Conservation (phyloP, 148 eudicot species). For the Polygonum aviculare region DNA sequence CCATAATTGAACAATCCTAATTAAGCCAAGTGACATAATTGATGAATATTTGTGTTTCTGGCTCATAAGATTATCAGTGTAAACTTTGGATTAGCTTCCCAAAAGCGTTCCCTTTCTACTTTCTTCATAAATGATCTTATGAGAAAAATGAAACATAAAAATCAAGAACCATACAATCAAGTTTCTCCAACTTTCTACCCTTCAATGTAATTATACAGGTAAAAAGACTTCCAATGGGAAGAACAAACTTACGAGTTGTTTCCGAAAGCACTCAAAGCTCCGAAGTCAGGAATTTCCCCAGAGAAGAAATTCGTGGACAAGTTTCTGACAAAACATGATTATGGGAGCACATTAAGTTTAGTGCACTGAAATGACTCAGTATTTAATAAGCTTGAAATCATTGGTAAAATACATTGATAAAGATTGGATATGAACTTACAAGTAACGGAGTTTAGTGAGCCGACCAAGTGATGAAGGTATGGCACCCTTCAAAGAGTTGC, state of each 20-base stretch:
- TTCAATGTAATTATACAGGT: background rate
- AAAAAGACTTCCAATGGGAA: background rate
- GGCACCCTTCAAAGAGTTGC: slow-evolving; percentile 79
- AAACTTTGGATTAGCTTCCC: too few species aligned
- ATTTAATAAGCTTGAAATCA: background rate
- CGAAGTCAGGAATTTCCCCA: slow-evolving; percentile 87
- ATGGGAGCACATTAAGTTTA: background rate
- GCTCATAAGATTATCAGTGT: too few species aligned
- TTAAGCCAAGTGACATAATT: background rate
- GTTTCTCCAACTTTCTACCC: background rate
- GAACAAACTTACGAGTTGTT: slow-evolving; percentile 57
- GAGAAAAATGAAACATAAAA: background rate
- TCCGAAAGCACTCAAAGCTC: slow-evolving; percentile 66
- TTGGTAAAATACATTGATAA: background rate
- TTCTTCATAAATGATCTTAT: background rate
- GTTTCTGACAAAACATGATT: slow-evolving; percentile 41
- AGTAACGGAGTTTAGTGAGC: slow-evolving; percentile 51
- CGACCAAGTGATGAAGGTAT: slow-evolving; percentile 90
- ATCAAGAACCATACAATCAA: background rate
- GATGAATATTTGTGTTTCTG: background rate
- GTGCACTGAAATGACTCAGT: background rate
- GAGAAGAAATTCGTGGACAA: slow-evolving; percentile 89
- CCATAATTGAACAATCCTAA: background rate
- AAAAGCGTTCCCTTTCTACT: background rate
- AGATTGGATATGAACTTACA: slow-evolving; percentile 39